Conservation (phyloP, 768 basidiomycete genomes). For the Plicaturopsis crispa region DNA sequence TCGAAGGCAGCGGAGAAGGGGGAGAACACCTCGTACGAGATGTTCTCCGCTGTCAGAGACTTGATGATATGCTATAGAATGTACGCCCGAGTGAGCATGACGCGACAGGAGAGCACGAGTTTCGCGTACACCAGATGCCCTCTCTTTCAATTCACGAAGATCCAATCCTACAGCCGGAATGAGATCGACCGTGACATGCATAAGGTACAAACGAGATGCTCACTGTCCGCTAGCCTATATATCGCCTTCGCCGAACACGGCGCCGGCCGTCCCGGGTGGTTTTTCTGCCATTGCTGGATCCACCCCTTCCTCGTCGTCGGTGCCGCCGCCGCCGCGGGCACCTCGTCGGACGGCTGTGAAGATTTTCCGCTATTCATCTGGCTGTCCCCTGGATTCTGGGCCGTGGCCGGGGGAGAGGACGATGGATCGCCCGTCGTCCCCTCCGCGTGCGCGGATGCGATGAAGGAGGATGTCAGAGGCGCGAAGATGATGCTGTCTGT, state of each 20-base stretch:
- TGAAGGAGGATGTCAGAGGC: conserved; percentile 70
- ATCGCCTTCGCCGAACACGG: conserved; percentile 81
- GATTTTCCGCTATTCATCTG: conserved; percentile 17
- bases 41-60: conserved; percentile 70
- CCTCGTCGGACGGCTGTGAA: background rate
- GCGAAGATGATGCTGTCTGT: conserved; percentile 82
- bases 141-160: conserved; percentile 61
- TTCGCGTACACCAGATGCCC: conserved; percentile 48
- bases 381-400: conserved; percentile 24
- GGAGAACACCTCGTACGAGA: conserved; percentile 82
- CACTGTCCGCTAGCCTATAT: conserved; percentile 79
- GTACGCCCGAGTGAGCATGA: conserved; percentile 2
- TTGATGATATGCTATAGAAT: conserved; percentile 60
- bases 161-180: conserved; percentile 49
- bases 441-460: conserved; percentile 16
- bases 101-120: too few relatives aligned
- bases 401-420: conserved; percentile 4
- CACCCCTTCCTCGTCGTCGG: conserved; percentile 51
- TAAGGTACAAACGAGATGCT: conserved; percentile 13
- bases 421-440: too few relatives aligned
- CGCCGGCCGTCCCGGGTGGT: conserved; percentile 54
- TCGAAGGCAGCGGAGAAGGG: conserved; percentile 78
- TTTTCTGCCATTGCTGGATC: conserved; percentile 62
- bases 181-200: conserved; percentile 2
- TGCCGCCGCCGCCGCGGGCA: conserved; percentile 3